phyloP scores from a whole-genome alignment of 2,329 filamentous ascomycete genomes.

The Aspergillus ibericus region DNA sequence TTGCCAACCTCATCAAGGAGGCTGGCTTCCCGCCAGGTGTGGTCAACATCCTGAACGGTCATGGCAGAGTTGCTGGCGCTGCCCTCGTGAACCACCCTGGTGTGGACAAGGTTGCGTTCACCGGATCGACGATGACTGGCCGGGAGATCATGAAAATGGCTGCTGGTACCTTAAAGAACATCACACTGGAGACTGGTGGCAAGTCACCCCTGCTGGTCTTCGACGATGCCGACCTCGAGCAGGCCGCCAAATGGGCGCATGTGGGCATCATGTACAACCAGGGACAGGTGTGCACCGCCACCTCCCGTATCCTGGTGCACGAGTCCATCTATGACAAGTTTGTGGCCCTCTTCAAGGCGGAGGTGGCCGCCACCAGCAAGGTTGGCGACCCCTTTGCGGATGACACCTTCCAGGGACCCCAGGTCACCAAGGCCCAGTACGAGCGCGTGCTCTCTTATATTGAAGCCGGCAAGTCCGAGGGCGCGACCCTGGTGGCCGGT shows the following conservation, averaged over 20 bases:
- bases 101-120: conserved; percentile 39
- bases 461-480: conserved; percentile 67
- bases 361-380: conserved; percentile 34
- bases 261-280: conserved; percentile 50
- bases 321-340: conserved; percentile 41
- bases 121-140: conserved; percentile 35
- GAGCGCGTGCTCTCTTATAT: conserved; percentile 66
- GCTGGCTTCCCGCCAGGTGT: conserved; percentile 38
- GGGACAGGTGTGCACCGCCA: conserved; percentile 38
- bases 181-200: conserved; percentile 54
- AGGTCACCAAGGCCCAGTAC: conserved; percentile 39
- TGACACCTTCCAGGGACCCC: conserved; percentile 39
- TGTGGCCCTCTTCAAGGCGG: conserved; percentile 33
- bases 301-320: conserved; percentile 58
- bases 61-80: conserved; percentile 32
- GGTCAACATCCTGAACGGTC: conserved; percentile 36
- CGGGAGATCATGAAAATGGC: conserved; percentile 41
- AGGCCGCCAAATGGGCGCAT: conserved; percentile 69
- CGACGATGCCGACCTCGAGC: conserved; percentile 64
- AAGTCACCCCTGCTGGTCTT: conserved; percentile 67
- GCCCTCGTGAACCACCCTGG: conserved; percentile 33
- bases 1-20: conserved; percentile 35
- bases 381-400: conserved; percentile 38
- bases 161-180: conserved; percentile 36
- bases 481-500: conserved; percentile 65